Conservation (phyloP, 257 asterid species). For the Sherardia arvensis region DNA sequence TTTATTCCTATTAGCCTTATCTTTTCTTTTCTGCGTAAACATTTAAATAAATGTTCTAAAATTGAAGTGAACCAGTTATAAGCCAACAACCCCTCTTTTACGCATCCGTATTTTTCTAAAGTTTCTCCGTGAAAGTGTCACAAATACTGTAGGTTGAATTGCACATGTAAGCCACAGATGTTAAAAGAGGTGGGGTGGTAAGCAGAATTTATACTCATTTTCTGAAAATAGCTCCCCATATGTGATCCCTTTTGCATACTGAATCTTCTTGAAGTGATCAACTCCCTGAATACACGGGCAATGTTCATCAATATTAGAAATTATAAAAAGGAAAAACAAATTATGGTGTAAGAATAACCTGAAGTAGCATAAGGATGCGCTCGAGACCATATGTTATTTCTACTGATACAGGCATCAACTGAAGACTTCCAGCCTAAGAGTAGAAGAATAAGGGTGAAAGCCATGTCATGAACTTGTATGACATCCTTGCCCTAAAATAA, state of each 20-base stretch:
- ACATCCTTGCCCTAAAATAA: neutral
- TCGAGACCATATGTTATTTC: slow-evolving; percentile 98
- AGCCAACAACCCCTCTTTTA: neutral
- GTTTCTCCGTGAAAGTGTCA: neutral
- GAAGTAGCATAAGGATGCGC: slow-evolving; percentile 95
- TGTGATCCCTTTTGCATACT: slow-evolving; percentile 91
- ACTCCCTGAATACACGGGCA: slow-evolving; percentile 62
- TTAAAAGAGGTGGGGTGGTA: neutral
- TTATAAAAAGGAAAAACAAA: slow-evolving; percentile 9
- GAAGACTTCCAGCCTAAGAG: slow-evolving; percentile 90
- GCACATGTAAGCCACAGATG: neutral
- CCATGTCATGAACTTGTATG: neutral
- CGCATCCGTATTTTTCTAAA: neutral
- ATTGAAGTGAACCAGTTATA: neutral
- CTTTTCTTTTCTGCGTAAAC: neutral
- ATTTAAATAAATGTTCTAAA: neutral
- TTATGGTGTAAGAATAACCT: slow-evolving; percentile 41
- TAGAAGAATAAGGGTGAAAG: slow-evolving; percentile 11
- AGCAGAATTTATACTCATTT: slow-evolving; percentile 57
- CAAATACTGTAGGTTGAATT: neutral
- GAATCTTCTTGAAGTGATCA: slow-evolving; percentile 95
- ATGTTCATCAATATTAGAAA: slow-evolving; percentile 10
- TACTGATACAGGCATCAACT: slow-evolving; percentile 76
- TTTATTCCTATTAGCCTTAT: neutral
- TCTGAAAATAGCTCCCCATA: slow-evolving; percentile 94